These are phyloP conservation scores for Hibiscus syriacus DNA, from an alignment of 345 rosid genomes.

Conservation along the genomic window DNA sequence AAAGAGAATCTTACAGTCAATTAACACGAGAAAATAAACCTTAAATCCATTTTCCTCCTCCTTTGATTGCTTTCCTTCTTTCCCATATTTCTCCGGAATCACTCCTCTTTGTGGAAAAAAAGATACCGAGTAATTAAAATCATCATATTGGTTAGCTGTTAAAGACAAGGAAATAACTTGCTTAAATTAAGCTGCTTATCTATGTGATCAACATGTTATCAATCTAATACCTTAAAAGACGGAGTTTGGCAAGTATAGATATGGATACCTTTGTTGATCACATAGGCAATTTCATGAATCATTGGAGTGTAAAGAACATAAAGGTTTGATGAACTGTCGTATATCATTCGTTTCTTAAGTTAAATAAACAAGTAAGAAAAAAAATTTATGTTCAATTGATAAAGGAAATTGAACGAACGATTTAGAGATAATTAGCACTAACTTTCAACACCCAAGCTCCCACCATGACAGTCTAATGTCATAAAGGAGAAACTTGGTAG, in stretches of 20 bases:
- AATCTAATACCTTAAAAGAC: neutral
- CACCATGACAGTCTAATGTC: neutral
- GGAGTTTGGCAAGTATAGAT: neutral
- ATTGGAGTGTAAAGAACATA: no score
- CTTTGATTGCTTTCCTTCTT: neutral
- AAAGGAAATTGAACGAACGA: no score
- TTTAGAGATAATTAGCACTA: neutral
- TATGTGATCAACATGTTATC: neutral
- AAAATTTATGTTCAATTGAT: no score
- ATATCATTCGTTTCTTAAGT: no score
- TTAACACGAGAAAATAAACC: neutral
- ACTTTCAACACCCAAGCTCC: neutral
- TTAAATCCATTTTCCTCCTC: neutral
- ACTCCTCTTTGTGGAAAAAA: neutral
- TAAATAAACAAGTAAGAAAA: no score
- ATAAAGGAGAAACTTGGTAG: neutral
- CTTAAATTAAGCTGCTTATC: neutral
- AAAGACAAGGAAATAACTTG: neutral
- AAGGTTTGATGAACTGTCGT: no score
- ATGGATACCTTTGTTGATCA: neutral
- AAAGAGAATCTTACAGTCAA: neutral
- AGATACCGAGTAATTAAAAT: neutral
- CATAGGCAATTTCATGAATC: neutral
- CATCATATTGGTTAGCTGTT: no score
- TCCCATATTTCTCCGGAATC: neutral